These are phyloP conservation scores for Phytophthora hibernalis DNA, from an alignment of 352 stramenopile species.

Conservation along the genomic window DNA sequence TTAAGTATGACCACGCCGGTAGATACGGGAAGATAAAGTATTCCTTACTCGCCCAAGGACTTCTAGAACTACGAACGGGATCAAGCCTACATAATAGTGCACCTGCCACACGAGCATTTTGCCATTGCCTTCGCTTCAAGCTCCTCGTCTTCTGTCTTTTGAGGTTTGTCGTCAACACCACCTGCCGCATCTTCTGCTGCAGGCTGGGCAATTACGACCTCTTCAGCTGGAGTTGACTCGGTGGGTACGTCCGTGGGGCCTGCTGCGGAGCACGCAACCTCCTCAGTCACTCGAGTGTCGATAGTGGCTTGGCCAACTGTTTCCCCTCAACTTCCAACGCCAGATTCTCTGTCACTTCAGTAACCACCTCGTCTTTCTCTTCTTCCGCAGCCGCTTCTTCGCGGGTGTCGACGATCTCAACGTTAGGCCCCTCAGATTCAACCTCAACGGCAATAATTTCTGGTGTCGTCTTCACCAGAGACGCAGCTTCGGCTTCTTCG, in stretches of 20 bases:
- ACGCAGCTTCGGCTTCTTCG: constrained; percentile 20
- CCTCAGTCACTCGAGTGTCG: constrained; percentile 23
- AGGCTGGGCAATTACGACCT: constrained; percentile 21
- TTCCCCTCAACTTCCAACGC: constrained; percentile 9
- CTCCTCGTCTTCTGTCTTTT: constrained; percentile 40
- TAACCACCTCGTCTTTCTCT: neutral
- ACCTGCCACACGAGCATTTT: constrained; percentile 66
- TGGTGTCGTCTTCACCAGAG: neutral
- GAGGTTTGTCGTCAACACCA: neutral
- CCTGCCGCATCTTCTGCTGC: constrained; percentile 12
- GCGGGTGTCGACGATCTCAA: neutral
- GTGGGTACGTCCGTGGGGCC: neutral
- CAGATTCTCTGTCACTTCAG: neutral
- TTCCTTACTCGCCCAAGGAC: neutral
- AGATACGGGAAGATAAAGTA: constrained; percentile 1
- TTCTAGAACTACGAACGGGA: constrained; percentile 8
- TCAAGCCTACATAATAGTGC: constrained; percentile 66
- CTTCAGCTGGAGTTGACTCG: constrained; percentile 11
- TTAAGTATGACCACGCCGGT: neutral
- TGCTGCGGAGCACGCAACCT: neutral
- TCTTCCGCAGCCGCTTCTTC: neutral
- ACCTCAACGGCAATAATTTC: neutral
- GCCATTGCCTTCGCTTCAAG: constrained; percentile 72
- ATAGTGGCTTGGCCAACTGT: constrained; percentile 16
- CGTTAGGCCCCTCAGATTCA: constrained; percentile 3